A percentile compares a stretch with the other conserved stretches of the same genome.
These are phyloP conservation scores for Xylaria sp. DNA, from an alignment of 2,329 filamentous ascomycete genomes.

Conservation along the genomic window DNA sequence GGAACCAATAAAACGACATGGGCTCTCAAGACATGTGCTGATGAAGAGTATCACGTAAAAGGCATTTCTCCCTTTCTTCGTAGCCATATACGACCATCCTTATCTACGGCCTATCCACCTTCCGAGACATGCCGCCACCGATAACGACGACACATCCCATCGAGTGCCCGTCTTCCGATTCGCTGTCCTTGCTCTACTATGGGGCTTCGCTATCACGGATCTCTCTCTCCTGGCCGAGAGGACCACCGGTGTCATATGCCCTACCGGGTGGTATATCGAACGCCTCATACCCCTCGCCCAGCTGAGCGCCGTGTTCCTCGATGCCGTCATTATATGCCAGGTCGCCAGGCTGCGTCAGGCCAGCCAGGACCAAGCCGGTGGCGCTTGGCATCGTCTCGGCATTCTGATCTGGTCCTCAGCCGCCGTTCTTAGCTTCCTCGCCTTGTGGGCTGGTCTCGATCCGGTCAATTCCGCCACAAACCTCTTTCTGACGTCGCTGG, in stretches of 20 bases:
- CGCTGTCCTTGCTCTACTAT: slow-evolving; percentile 37
- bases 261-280: slow-evolving; percentile 35
- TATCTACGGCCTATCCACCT: slow-evolving; percentile 31
- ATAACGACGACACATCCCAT: slow-evolving; percentile 16
- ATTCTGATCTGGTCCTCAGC: slow-evolving; percentile 34
- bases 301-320: slow-evolving; percentile 36
- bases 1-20: background rate
- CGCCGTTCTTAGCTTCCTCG: slow-evolving; percentile 33
- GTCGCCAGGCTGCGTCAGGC: slow-evolving; percentile 38
- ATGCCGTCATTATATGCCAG: slow-evolving; percentile 41
- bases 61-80: slow-evolving; percentile 42
- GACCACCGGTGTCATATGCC: slow-evolving; percentile 41
- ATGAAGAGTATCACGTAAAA: slow-evolving; percentile 13
- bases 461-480: slow-evolving; percentile 39
- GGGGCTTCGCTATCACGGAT: slow-evolving; percentile 41
- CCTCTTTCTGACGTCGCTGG: slow-evolving; percentile 38
- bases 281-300: slow-evolving; percentile 41
- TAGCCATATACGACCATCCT: slow-evolving; percentile 33
- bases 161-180: slow-evolving; percentile 29
- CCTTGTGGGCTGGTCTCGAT: slow-evolving; percentile 40
- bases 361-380: slow-evolving; percentile 31
- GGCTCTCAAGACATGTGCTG: background rate
- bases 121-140: slow-evolving; percentile 31
- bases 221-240: slow-evolving; percentile 37
- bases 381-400: slow-evolving; percentile 34